Evolutionary conservation across 805 yeast species (phyloP), one percentile per base, ranked within the genome.

Genomic region (Starmerella geochares): DNA sequence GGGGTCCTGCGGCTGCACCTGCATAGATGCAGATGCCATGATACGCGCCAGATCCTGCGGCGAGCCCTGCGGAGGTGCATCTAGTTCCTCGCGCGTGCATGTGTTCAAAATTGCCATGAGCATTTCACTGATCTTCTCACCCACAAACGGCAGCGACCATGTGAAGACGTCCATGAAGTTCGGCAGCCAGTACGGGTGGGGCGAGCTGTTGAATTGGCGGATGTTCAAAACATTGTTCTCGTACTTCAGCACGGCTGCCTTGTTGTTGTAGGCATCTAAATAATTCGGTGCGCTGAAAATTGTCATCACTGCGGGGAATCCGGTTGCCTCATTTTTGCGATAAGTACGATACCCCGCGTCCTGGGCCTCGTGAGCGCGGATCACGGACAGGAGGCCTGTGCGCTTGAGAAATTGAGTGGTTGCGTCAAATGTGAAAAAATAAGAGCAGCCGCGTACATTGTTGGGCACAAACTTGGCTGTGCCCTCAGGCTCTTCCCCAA

Each of bases 271-370:
- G 7, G 83, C 79, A 59, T 90, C 97, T 62, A 88, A 73, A 67
- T 90, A 90, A 66, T 90, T 90, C 4, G 97, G 98, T 0, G 97
- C 97, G 44, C 94, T 82, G 67, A 90, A 90, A 69, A 90, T 79
- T 3, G 97, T 87, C 65, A 90, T 76, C 33, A 90, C 73, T 6
- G 90, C 78, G 1, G 96, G 97, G 64, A 90, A 90, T 11, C 94
- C 94, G 61, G 87, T 80, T 3, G 83, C 74, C 53, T 78, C 76
- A 1, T 95, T 85, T 57, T 85, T 78, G 59, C 81, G 83, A 68
- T 90, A 90, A 86, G 92, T 92, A 63, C 96, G 72, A 67, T 88
- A 90, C 32, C 98, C 98, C 9, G 92, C 88, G 66, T 90, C 96
- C 67, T 90, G 98, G 1, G 96, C 96, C 68, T 90, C 96, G 65